Evolutionary conservation across 805 yeast species (phyloP).

Genomic region (Kazachstania africana): DNA sequence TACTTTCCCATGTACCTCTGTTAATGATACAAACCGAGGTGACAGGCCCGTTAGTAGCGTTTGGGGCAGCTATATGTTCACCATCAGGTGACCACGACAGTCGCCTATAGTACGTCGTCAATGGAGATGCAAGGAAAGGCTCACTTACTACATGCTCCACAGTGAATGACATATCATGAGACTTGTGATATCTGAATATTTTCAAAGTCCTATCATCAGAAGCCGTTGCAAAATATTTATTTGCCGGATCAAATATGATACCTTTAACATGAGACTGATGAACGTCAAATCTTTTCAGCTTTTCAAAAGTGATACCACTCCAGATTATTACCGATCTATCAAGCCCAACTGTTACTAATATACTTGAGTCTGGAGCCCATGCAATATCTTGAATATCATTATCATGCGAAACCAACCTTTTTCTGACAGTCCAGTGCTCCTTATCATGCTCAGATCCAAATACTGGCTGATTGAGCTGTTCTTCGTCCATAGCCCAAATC

Average conservation of each 20-base stretch:
- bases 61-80: slow-evolving; percentile 74
- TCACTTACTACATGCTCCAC: slow-evolving; percentile 73
- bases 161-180: slow-evolving; percentile 65
- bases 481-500: slow-evolving; percentile 89
- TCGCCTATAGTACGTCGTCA: slow-evolving; percentile 81
- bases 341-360: slow-evolving; percentile 86
- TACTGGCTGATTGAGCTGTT: slow-evolving; percentile 30
- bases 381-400: slow-evolving; percentile 96
- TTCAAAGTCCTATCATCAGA: slow-evolving; percentile 91
- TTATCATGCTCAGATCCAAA: slow-evolving; percentile 67
- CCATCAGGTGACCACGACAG: slow-evolving; percentile 91
- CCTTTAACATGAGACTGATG: slow-evolving; percentile 96
- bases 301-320: slow-evolving; percentile 87
- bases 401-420: slow-evolving; percentile 90
- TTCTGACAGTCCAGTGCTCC: slow-evolving; percentile 92
- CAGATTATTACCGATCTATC: slow-evolving; percentile 89
- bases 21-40: slow-evolving; percentile 62
- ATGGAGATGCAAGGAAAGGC: slow-evolving; percentile 82
- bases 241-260: slow-evolving; percentile 95
- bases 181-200: slow-evolving; percentile 73
- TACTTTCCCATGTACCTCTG: slow-evolving; percentile 72
- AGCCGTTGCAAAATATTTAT: slow-evolving; percentile 92
- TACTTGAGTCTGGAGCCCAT: slow-evolving; percentile 92
- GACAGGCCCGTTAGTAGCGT: slow-evolving; percentile 76
- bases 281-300: slow-evolving; percentile 72